Evolutionary conservation across 352 stramenopile genomes (phyloP), one percentile per base, ranked within the genome.

Genomic region (Achlya hypogyna): DNA sequence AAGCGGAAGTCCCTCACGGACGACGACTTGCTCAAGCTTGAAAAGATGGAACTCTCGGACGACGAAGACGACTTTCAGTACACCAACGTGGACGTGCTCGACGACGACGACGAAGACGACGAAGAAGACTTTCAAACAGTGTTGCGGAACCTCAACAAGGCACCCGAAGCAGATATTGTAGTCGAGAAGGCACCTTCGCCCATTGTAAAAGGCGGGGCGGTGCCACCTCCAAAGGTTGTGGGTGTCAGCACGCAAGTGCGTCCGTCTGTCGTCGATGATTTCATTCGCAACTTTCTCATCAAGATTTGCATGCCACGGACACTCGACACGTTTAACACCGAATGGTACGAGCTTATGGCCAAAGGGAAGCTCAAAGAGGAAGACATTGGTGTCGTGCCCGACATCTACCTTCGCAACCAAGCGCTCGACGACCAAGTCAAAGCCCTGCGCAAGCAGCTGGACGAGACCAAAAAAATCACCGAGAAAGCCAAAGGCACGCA

Each of bases 211-310:
- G 43, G 63, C 20, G 34, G 34, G 23, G 31, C 65, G 16, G n/a
- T 2, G 2, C 25, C 5, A 6, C 51, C 47, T 6, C 40, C 58
- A 9, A 6, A 25, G 1, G 25, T 20, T 12, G 35, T 69, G 12
- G 25, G 6, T 8, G 20, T 40, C 56, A 71, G 89, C 59, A 92
- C 83, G 4, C 83, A 91, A 75, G 78, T 88, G 56, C 76, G 81
- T 28, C 91, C 91, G 5, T 81, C 88, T 0, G 88, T 98, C 12
- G 84, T 97, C 27, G 92, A 98, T 72, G 92, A 98, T 62, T 98
- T 98, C 51, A 87, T 98, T 68, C 86, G 91, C 35, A 98, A 97
- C 66, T 98, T 98, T 70, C 75, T 98, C 51, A 97, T 98, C 73
- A 97, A 98, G 69, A 73, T 95, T 16, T 80, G 84, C 34, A 95